Evolutionary conservation across 768 basidiomycete species (phyloP), one percentile per base, ranked within the genome.

Genomic region (Gyrodon lividus): DNA sequence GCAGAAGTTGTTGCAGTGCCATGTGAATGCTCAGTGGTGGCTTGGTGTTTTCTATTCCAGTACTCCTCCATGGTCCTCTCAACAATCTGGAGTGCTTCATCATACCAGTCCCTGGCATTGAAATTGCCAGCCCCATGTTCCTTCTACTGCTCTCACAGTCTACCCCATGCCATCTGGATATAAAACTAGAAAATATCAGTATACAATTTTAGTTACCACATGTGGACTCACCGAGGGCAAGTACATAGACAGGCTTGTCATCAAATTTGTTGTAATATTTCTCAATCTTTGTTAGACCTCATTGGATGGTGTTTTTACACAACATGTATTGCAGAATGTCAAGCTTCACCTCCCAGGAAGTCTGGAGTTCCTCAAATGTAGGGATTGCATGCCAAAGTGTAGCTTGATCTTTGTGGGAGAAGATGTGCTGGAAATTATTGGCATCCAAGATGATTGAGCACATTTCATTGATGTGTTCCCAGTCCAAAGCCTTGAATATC

Each of bases 121-220:
- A 6, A n/a, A 34, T 63, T 59, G 2, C 60, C 51, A 2, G 43
- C 56, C 2, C 17, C 39, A 17, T 12, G 2, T n/a, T 54, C 58
- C 6, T 40, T 22, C 8, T 4, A 39, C 24, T 71, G 64, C 39
- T 71, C 69, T 2, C 58, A 42, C 0, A 48, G 43, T 5, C 69
- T 57, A 8, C 69, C 67, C 69, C 69, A 71, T 4, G 45, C 39
- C 13, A 56, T 12, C 38, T 61, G 63, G 69, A 37, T 72, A 66
- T 12, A 69, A 44, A 2, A 60, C 66, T 68, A 39, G 19, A 24
- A 23, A 23, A 30, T 8, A 7, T 30, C 10, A 30, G 10, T 10
- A 30, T 30, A 10, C 30, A 26, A 26, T 30, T 30, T 8, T 10
- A 10, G 30, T 30, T 10, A 30, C 2, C 10, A 19, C 23, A 52